Percentiles rank a stretch among this genome's conserved stretches.
Evolutionary conservation across 1,139 yeast genomes (phyloP).

Genomic region (Spencermartinsiella ligniputridi): DNA sequence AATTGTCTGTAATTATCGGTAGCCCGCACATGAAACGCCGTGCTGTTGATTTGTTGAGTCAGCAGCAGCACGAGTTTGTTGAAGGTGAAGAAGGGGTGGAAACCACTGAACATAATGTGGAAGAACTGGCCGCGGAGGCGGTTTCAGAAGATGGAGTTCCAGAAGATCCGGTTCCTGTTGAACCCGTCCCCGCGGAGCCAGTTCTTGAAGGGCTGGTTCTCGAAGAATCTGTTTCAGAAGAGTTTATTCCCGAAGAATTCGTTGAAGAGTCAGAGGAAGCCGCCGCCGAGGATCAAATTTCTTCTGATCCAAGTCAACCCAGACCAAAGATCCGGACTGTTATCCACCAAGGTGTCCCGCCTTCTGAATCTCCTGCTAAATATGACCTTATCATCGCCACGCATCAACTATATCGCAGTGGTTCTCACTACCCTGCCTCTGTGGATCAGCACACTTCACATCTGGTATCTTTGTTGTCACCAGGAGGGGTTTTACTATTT

Average conservation of each 20-base stretch:
- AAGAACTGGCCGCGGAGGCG: constrained; percentile 4
- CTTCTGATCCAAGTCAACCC: constrained; percentile 36
- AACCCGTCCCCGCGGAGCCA: constrained; percentile 5
- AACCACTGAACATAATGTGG: constrained; percentile 3
- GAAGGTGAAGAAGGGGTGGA: constrained; percentile 16
- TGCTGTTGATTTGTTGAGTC: constrained; percentile 68
- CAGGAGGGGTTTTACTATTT: constrained; percentile 72
- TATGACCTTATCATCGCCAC: constrained; percentile 86
- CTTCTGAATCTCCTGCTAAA: constrained; percentile 20
- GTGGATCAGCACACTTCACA: constrained; percentile 66
- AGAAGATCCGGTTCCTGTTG: constrained; percentile 1
- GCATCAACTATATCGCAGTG: constrained; percentile 66
- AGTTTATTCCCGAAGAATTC: constrained; percentile 14
- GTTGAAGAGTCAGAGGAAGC: constrained; percentile 15
- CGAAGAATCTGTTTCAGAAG: constrained; percentile 7
- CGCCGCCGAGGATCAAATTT: constrained; percentile 18
- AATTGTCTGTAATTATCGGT: constrained; percentile 73
- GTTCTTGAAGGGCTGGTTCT: constrained; percentile 9
- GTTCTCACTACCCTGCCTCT: constrained; percentile 55
- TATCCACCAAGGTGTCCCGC: constrained; percentile 19
- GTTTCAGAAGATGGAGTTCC: constrained; percentile 21
- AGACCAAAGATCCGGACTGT: constrained; percentile 13
- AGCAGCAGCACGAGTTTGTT: constrained; percentile 55
- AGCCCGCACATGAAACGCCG: constrained; percentile 70
- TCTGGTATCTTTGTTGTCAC: constrained; percentile 57